Percentiles rank a stretch among this genome's conserved stretches.
phyloP scores from a whole-genome alignment of 108 stramenopile genomes.

The Stephanodiscus minutulus region DNA sequence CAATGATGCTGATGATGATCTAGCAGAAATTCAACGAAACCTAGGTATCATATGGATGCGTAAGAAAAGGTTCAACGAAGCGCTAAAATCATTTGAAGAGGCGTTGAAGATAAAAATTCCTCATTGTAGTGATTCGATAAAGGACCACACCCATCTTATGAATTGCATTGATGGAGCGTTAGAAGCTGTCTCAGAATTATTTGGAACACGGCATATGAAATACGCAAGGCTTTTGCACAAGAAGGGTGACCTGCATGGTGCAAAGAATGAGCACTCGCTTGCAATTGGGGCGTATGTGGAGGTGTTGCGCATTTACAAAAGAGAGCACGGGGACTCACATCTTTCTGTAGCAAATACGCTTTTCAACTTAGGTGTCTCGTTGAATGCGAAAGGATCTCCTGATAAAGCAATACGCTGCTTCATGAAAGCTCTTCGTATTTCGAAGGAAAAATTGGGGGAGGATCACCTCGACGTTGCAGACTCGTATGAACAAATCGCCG shows the following conservation, averaged over 20 bases:
- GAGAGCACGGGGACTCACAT: constrained; percentile 48
- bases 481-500: constrained; percentile 51
- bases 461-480: constrained; percentile 61
- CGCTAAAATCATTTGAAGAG: constrained; percentile 42
- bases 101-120: constrained; percentile 41
- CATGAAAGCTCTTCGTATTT: constrained; percentile 42
- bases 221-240: constrained; percentile 51
- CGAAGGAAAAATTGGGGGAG: constrained; percentile 46
- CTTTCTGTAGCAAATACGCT: constrained; percentile 54
- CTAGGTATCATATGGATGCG: constrained; percentile 45
- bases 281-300: constrained; percentile 53
- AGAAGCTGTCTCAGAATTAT: constrained; percentile 32
- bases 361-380: constrained; percentile 55
- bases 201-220: constrained; percentile 38
- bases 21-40: constrained; percentile 49
- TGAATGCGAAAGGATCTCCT: constrained; percentile 55
- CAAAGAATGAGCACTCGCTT: constrained; percentile 34
- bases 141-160: constrained; percentile 36
- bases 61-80: constrained; percentile 35
- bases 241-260: constrained; percentile 46
- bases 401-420: constrained; percentile 56
- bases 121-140: constrained; percentile 19
- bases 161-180: constrained; percentile 55
- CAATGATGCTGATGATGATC: constrained; percentile 31
- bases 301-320: constrained; percentile 50